Evolutionary conservation across 2,329 filamentous ascomycete species (phyloP).

Genomic region (Sclerotinia trifoliorum): DNA sequence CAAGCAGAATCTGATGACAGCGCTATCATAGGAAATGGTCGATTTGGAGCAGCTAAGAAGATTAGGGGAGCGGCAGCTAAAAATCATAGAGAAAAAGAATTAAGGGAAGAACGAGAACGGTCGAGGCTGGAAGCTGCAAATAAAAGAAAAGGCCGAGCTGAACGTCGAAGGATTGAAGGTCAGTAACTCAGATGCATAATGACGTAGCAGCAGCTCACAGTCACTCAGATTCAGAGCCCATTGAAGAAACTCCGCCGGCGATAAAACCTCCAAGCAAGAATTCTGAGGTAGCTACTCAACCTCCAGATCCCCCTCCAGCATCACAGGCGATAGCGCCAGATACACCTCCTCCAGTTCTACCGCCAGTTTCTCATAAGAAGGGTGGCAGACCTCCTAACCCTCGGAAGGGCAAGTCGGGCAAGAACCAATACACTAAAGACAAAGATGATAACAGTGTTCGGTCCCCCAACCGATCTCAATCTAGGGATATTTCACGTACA

Average conservation of each 20-base stretch:
- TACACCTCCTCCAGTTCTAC: constrained; percentile 46
- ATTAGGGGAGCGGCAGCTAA: constrained; percentile 56
- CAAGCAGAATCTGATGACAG: constrained; percentile 74
- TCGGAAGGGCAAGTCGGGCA: constrained; percentile 65
- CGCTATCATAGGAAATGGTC: constrained; percentile 41
- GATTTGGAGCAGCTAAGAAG: constrained; percentile 57
- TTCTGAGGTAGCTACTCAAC: constrained; percentile 33
- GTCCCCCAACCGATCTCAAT: constrained; percentile 54
- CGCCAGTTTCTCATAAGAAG: constrained; percentile 58
- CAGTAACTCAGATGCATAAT: constrained; percentile 36
- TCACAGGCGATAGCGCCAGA: constrained; percentile 48
- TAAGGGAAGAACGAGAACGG: constrained; percentile 72
- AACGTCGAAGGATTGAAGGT: constrained; percentile 81
- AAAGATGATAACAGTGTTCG: constrained; percentile 57
- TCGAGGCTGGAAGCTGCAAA: constrained; percentile 72
- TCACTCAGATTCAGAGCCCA: constrained; percentile 65
- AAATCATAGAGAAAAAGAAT: constrained; percentile 60
- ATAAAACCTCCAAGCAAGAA: constrained; percentile 41
- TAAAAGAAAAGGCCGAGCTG: constrained; percentile 78
- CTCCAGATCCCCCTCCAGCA: constrained; percentile 47
- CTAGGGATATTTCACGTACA: constrained; percentile 41
- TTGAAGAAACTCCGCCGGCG: constrained; percentile 62
- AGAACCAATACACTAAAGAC: constrained; percentile 82
- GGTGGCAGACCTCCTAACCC: constrained; percentile 60
- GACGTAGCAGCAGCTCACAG: constrained; percentile 40